These are phyloP conservation scores for Gaeumannomyces sp. DNA, from an alignment of 2,329 filamentous ascomycete species.

Conservation along the genomic window DNA sequence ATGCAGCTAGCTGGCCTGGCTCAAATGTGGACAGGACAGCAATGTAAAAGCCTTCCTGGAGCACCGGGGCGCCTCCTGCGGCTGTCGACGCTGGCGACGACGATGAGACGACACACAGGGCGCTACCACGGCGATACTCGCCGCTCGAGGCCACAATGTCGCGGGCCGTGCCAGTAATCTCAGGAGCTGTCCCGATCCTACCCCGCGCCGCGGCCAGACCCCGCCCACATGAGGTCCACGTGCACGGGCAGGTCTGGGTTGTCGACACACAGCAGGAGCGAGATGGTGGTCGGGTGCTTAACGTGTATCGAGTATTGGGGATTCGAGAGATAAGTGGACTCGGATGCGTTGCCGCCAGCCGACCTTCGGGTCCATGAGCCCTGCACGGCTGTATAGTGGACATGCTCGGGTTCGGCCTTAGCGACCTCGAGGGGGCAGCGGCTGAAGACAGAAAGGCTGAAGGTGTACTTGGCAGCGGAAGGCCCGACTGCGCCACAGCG, in stretches of 20 bases:
- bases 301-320: conserved; percentile 74
- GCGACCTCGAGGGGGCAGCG: conserved; percentile 53
- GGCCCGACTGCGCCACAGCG: conserved; percentile 61
- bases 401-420: conserved; percentile 55
- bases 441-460: conserved; percentile 81
- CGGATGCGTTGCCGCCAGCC: conserved; percentile 78
- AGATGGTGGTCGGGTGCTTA: conserved; percentile 51
- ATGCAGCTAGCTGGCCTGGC: conserved; percentile 66
- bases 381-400: conserved; percentile 49
- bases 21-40: conserved; percentile 90
- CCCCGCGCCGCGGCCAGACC: conserved; percentile 35
- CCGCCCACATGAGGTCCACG: conserved; percentile 75
- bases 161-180: conserved; percentile 36
- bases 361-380: conserved; percentile 72
- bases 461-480: conserved; percentile 70
- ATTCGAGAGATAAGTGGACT: conserved; percentile 72
- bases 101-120: conserved; percentile 50
- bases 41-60: conserved; percentile 74
- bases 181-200: conserved; percentile 46
- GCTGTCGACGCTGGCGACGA: conserved; percentile 18
- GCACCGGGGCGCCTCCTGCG: conserved; percentile 22
- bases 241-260: conserved; percentile 68
- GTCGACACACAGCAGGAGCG: conserved; percentile 66
- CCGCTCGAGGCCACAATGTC: conserved; percentile 79
- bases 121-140: conserved; percentile 80